phyloP scores from a whole-genome alignment of 345 rosid genomes.

The Excoecaria cochinchinensis region DNA sequence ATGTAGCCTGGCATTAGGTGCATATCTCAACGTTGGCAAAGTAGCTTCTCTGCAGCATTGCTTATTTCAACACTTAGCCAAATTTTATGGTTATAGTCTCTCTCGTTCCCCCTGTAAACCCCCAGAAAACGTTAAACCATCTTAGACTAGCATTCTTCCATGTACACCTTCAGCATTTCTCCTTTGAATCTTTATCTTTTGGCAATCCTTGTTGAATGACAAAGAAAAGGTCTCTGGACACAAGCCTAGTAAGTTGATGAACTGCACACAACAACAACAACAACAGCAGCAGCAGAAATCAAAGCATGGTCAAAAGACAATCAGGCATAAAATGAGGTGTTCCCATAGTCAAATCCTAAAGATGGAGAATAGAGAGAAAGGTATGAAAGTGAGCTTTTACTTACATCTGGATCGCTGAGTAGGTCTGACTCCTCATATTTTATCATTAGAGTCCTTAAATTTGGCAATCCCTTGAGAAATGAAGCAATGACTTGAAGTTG shows the following conservation, averaged over 20 bases:
- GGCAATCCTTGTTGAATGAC: not conserved
- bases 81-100: not conserved
- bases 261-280: constrained; percentile 8
- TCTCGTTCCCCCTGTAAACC: not conserved
- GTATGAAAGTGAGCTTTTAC: not conserved
- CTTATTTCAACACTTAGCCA: not conserved
- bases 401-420: constrained; percentile 13
- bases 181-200: not conserved
- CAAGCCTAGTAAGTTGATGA: constrained; percentile 16
- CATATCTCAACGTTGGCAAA: not conserved
- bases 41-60: no score
- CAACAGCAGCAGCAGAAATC: no score
- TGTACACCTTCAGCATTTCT: not conserved
- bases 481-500: constrained; percentile 10
- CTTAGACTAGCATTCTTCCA: not conserved
- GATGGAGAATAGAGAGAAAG: not conserved
- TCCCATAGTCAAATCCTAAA: no score
- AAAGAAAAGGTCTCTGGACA: not conserved
- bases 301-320: not conserved
- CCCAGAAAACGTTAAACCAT: not conserved
- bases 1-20: not conserved
- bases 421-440: constrained; percentile 2
- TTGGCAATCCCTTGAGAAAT: constrained; percentile 20
- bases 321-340: not conserved
- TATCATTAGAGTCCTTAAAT: constrained; percentile 6